Percentiles rank a stretch among this genome's conserved stretches.
Conservation (phyloP, 441 rosid genomes). For the Populus trichocarpa region DNA sequence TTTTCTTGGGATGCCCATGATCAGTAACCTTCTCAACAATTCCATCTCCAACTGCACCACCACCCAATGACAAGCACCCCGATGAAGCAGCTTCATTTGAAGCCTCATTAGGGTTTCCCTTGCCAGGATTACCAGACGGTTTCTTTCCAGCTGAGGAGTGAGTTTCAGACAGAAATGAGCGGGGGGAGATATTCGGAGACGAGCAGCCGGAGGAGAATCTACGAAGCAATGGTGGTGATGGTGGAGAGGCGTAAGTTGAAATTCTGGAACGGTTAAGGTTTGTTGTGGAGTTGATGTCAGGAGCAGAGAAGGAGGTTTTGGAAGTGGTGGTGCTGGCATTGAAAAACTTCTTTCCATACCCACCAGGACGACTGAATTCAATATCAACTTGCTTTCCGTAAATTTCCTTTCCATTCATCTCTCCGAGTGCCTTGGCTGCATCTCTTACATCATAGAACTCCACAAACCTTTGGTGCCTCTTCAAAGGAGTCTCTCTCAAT, state of each 20-base stretch:
- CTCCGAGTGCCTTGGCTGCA: conserved; percentile 54
- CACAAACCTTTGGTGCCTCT: conserved; percentile 78
- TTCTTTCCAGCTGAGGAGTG: conserved; percentile 15
- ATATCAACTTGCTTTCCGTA: conserved; percentile 56
- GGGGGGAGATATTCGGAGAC: conserved; percentile 17
- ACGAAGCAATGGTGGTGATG: conserved; percentile 9
- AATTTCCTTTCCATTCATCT: conserved; percentile 68
- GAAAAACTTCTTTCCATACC: conserved; percentile 54
- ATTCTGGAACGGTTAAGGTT: background rate
- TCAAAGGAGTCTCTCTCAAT: conserved; percentile 82
- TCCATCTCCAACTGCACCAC: conserved; percentile 13
- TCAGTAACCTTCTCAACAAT: conserved; percentile 1
- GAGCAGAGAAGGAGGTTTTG: background rate
- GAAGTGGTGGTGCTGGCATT: conserved; percentile 11
- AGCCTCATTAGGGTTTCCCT: conserved; percentile 39
- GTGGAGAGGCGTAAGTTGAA: background rate
- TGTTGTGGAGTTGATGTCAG: background rate
- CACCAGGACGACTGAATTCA: conserved; percentile 90
- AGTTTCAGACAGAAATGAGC: conserved; percentile 8
- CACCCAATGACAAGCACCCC: conserved; percentile 29
- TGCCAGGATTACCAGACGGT: conserved; percentile 10
- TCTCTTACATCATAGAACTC: conserved; percentile 79
- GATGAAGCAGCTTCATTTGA: conserved; percentile 32
- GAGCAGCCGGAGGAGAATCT: conserved; percentile 5
- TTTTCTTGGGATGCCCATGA: conserved; percentile 23